phyloP scores from a whole-genome alignment of 2,329 filamentous ascomycete species.

The Helicocarpus griseus region DNA sequence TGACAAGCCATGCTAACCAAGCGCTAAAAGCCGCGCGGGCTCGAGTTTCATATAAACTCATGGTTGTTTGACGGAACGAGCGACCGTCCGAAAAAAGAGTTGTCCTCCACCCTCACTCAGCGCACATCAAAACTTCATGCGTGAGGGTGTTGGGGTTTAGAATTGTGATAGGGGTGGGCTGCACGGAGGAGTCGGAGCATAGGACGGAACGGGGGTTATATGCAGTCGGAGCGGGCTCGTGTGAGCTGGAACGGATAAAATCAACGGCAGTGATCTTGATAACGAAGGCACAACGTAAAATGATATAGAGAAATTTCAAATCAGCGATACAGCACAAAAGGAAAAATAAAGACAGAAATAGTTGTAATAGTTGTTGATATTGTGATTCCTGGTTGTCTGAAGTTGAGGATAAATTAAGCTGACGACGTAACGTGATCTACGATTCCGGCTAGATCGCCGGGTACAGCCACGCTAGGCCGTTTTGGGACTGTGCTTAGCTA shows the following conservation, averaged over 20 bases:
- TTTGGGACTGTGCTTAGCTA: neutral
- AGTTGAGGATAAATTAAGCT: neutral
- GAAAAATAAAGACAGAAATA: neutral
- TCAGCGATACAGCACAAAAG: neutral
- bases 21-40: slow-evolving; percentile 9
- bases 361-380: neutral
- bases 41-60: slow-evolving; percentile 9
- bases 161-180: neutral
- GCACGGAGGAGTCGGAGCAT: neutral
- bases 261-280: neutral
- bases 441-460: neutral
- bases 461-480: neutral
- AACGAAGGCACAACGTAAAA: neutral
- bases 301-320: no score
- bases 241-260: neutral
- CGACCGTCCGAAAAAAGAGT: neutral
- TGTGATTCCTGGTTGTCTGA: neutral
- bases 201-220: neutral
- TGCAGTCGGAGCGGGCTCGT: neutral
- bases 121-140: neutral
- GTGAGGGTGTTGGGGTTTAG: neutral
- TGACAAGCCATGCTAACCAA: neutral
- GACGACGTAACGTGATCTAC: neutral
- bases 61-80: neutral
- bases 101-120: neutral